Conservation (phyloP, 2,329 filamentous ascomycete species). For the Diaporthe capsici region DNA sequence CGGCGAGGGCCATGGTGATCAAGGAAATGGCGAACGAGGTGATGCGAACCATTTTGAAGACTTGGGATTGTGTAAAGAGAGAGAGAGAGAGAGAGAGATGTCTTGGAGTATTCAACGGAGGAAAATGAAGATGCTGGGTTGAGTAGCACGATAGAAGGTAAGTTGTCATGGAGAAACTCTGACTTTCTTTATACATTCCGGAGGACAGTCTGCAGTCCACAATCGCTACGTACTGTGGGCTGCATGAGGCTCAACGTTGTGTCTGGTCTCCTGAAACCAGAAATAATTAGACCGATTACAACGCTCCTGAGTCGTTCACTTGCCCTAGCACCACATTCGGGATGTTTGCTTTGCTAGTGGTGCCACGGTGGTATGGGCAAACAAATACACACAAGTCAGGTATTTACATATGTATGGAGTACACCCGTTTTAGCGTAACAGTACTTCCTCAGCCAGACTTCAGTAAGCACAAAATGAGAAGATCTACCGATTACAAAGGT, state of each 20-base stretch:
- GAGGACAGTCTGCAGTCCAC: not conserved
- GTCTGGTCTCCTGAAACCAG: not conserved
- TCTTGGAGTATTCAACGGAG: not conserved
- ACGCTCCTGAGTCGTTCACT: not conserved
- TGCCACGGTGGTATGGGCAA: not conserved
- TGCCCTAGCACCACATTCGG: not conserved
- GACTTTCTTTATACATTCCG: not conserved
- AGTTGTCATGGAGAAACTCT: not conserved
- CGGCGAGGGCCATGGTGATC: slow-evolving; percentile 1
- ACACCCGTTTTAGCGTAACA: not conserved
- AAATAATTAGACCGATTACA: not conserved
- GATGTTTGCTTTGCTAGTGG: not conserved
- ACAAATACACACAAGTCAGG: not conserved
- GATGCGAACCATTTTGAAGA: slow-evolving; percentile 4
- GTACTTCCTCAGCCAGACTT: not conserved
- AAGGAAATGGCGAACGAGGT: not conserved
- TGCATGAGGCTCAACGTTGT: not conserved
- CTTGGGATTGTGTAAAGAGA: not conserved
- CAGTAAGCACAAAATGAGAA: not conserved
- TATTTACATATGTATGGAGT: not conserved
- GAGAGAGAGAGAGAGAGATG: not conserved
- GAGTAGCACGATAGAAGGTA: not conserved
- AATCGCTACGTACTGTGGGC: not conserved
- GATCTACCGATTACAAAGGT: not conserved
- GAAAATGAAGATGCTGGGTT: not conserved